Evolutionary conservation across 139 green algal species (phyloP).

Genomic region (Asterochloris erici): DNA sequence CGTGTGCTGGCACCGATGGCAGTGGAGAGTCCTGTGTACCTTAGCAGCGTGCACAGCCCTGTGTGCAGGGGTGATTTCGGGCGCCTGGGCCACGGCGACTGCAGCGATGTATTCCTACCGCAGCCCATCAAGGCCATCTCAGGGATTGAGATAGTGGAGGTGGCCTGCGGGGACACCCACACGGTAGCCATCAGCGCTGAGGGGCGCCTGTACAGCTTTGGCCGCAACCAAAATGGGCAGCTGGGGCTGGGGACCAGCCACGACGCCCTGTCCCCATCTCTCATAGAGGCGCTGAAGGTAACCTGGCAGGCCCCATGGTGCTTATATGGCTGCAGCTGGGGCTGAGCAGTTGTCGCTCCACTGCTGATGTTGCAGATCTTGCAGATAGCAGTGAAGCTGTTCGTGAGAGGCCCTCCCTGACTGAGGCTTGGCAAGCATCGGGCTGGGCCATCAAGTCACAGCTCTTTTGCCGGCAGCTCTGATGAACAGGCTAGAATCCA

Average conservation of each 20-base stretch:
- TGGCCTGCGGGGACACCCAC: conserved; percentile 89
- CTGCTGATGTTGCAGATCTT: too few species aligned
- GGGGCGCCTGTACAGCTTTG: conserved; percentile 70
- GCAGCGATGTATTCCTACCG: conserved; percentile 75
- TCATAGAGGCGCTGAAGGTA: conserved; percentile 58
- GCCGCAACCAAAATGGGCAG: conserved; percentile 69
- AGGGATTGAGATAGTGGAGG: conserved; percentile 28
- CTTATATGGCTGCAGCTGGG: too few species aligned
- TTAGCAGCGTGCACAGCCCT: too few species aligned
- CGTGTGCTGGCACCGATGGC: too few species aligned
- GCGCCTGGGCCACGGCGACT: conserved; percentile 74
- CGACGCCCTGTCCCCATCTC: conserved; percentile 52
- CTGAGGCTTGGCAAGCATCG: too few species aligned
- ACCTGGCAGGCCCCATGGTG: not conserved
- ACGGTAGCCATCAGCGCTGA: conserved; percentile 60
- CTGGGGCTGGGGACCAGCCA: conserved; percentile 70
- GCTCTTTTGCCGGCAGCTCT: too few species aligned
- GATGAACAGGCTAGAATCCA: too few species aligned
- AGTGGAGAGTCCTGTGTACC: too few species aligned
- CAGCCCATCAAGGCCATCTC: conserved; percentile 58
- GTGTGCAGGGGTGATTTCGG: conserved; percentile 82
- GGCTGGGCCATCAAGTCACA: too few species aligned
- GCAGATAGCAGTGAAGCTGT: too few species aligned
- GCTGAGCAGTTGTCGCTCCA: too few species aligned
- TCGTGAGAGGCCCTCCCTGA: too few species aligned